These are phyloP conservation scores for Thermomucor indicae-seudaticae DNA, from an alignment of 371 early-diverging fungal species.

Conservation along the genomic window DNA sequence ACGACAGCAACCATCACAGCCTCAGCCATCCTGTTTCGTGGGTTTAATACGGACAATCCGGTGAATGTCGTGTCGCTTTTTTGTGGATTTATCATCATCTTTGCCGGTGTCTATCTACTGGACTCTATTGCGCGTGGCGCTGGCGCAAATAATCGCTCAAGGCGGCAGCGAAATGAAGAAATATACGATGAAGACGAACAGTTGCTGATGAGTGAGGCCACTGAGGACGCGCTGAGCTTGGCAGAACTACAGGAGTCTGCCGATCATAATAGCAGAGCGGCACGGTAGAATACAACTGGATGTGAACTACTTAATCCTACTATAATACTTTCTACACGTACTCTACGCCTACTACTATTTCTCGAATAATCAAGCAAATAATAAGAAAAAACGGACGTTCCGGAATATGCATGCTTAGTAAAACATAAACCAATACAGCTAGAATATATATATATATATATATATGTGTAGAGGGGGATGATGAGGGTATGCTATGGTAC, in stretches of 20 bases:
- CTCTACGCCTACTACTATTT: no score
- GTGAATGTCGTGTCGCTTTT: constrained; percentile 78
- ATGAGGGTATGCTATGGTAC: no score
- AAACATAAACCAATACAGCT: no score
- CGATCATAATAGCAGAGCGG: no score
- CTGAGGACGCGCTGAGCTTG: constrained; percentile 34
- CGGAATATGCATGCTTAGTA: background rate
- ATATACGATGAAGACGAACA: constrained; percentile 14
- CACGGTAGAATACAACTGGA: no score
- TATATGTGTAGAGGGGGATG: constrained; percentile 1
- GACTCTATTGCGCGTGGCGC: constrained; percentile 33
- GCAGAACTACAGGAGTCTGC: constrained; percentile 3
- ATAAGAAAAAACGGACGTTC: background rate
- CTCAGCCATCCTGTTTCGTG: constrained; percentile 83
- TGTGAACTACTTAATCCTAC: no score
- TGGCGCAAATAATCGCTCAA: constrained; percentile 9
- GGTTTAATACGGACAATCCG: constrained; percentile 71
- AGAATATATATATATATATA: constrained; percentile 2
- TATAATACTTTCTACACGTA: no score
- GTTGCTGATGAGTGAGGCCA: constrained; percentile 34
- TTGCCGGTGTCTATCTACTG: constrained; percentile 85
- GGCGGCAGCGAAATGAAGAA: constrained; percentile 1
- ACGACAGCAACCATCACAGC: constrained; percentile 91
- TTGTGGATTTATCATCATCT: constrained; percentile 86
- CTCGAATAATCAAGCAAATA: background rate